These are phyloP conservation scores for Trichoderma sp. DNA, from an alignment of 2,329 filamentous ascomycete genomes.

Conservation along the genomic window DNA sequence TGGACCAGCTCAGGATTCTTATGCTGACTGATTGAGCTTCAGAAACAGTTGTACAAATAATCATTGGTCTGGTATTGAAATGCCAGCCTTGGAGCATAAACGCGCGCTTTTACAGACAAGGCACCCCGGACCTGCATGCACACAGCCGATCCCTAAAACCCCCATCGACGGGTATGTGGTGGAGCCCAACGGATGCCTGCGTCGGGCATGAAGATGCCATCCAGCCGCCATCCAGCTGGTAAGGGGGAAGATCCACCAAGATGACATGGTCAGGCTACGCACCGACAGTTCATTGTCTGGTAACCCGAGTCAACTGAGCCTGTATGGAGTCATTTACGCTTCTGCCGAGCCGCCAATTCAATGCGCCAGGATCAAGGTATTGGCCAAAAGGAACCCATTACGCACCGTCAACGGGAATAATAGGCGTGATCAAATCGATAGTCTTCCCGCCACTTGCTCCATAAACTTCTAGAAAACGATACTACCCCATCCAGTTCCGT, in stretches of 20 bases:
- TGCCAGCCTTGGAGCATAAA: conserved; percentile 5
- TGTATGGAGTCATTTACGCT: conserved; percentile 8
- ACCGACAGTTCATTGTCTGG: conserved; percentile 7
- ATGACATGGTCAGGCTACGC: conserved; percentile 23
- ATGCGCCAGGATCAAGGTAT: neutral
- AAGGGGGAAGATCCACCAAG: conserved; percentile 20
- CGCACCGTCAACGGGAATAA: neutral
- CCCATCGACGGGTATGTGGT: conserved; percentile 13
- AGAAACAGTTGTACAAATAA: neutral
- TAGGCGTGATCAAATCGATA: neutral
- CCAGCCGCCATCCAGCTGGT: conserved; percentile 8
- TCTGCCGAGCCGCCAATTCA: neutral
- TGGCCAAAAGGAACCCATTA: neutral
- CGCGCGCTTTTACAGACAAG: conserved; percentile 5
- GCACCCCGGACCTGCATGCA: conserved; percentile 16
- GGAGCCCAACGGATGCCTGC: conserved; percentile 18
- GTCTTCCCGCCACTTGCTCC: neutral
- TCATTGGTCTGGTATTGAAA: neutral
- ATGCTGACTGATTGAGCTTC: conserved; percentile 4
- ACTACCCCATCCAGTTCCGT: neutral
- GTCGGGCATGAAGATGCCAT: conserved; percentile 17
- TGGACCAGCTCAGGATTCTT: conserved; percentile 9
- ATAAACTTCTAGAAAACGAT: conserved; percentile 11
- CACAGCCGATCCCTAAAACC: conserved; percentile 13
- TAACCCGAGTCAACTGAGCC: neutral